Evolutionary conservation across 257 asterid species (phyloP), one percentile per base, ranked within the genome.

Genomic region (Fraxinus quadrangulata): DNA sequence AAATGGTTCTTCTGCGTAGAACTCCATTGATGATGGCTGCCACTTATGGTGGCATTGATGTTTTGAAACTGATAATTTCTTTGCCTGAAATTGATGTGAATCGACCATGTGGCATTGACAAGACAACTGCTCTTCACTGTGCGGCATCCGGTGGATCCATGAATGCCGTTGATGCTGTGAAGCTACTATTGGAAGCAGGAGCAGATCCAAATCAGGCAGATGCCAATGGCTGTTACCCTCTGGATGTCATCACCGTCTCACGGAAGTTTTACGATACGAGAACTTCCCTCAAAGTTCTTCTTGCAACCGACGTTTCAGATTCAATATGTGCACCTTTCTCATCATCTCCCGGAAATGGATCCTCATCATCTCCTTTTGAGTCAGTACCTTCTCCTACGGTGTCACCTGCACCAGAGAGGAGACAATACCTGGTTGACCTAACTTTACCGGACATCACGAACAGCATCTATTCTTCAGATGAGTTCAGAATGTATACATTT

Each of bases 1-100:
- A 88, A 74, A 92, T 94, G 98, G 92, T 85, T 75, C 86, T 88
- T 16, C 92, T 90, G 74, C 91, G 77, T 49, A 82, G 94, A 85
- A 94, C 97, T 68, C 96, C 98, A 1, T 84, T 92, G 78, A 88
- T 93, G 96, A 92, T 93, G 54, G 97, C 98, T 71, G 88, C 97
- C 54, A 92, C 90, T 21, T 93, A 88, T 67, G 98, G 98, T 11
- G 90, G 95, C 78, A 47, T 87, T 5, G 97, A 90, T 75, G 90
- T 90, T 71, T 74, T 93, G 77, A 83, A 87, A 77, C 78, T 85
- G 77, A 84, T 93, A 23, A 77, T 90, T 9, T 88, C 97, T 30
- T 83, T 83, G 3, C 87, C 92, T 4, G 91, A 87, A 78, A 83
- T 87, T 51, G 92, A 94, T 71, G 93, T 92, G 17, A 94, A 94